Percentiles rank a stretch among this genome's conserved stretches.
Conservation (phyloP, 257 asterid genomes). For the Lantana camara region DNA sequence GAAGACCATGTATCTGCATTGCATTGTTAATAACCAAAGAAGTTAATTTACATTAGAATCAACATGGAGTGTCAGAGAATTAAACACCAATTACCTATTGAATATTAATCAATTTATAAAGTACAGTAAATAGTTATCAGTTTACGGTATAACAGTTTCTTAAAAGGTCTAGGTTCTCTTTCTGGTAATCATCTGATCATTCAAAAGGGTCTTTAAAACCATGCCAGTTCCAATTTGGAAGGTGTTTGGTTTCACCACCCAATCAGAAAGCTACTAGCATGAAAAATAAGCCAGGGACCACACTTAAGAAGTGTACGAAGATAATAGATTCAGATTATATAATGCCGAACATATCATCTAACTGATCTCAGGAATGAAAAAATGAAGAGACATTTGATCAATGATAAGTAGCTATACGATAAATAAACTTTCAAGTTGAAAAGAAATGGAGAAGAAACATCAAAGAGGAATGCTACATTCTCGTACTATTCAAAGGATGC, state of each 20-base stretch:
- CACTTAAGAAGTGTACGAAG: background rate
- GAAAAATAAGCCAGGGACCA: background rate
- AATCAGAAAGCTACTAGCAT: constrained; percentile 5
- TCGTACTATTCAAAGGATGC: constrained; percentile 9
- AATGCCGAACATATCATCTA: constrained; percentile 11
- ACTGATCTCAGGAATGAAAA: background rate
- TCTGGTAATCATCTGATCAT: background rate
- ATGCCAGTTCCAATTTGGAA: background rate
- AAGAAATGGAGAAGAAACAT: background rate
- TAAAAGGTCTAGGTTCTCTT: background rate
- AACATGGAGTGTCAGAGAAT: background rate
- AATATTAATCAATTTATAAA: background rate
- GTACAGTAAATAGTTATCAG: background rate
- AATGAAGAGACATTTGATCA: background rate
- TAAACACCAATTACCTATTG: constrained; percentile 1
- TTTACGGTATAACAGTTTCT: constrained; percentile 8
- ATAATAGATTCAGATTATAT: background rate
- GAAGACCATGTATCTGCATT: constrained; percentile 82
- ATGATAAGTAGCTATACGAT: background rate
- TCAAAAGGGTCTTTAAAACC: background rate
- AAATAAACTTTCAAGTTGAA: constrained; percentile 7
- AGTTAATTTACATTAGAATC: constrained; percentile 15
- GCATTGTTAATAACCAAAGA: constrained; percentile 11
- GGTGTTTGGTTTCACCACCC: background rate
- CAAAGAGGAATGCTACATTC: constrained; percentile 3